phyloP scores from a whole-genome alignment of 1,284 basidiomycete genomes.

The Ceratobasidium sp. region DNA sequence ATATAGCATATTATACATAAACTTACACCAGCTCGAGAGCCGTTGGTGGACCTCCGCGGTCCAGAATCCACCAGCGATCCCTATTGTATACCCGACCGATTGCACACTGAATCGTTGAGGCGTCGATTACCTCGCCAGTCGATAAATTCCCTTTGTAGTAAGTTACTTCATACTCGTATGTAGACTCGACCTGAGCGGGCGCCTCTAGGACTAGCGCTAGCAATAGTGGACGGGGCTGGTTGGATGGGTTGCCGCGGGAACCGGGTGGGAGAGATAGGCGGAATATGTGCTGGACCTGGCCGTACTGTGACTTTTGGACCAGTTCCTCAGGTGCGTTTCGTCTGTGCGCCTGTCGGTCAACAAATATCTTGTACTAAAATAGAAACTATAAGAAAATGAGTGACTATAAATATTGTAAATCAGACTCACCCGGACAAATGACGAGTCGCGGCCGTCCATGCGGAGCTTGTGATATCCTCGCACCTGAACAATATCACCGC shows the following conservation, averaged over 20 bases:
- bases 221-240: slow-evolving; percentile 36
- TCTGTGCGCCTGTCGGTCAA: background rate
- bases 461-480: slow-evolving; percentile 1
- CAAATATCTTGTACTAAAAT: slow-evolving; percentile 2
- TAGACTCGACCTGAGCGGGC: slow-evolving; percentile 10
- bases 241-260: slow-evolving; percentile 39
- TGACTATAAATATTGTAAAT: background rate
- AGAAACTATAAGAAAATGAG: background rate
- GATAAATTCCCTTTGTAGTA: background rate
- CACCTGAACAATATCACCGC: background rate
- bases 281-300: slow-evolving; percentile 44
- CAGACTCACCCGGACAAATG: background rate
- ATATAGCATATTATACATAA: too few species aligned
- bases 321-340: background rate
- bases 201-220: slow-evolving; percentile 8
- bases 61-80: too few species aligned
- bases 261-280: slow-evolving; percentile 40
- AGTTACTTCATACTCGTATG: slow-evolving; percentile 30
- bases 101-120: slow-evolving; percentile 1
- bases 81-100: too few species aligned
- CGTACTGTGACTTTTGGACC: slow-evolving; percentile 39
- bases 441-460: background rate
- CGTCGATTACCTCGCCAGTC: slow-evolving; percentile 39
- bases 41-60: too few species aligned
- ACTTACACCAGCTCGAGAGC: too few species aligned